These are phyloP conservation scores for Tetracentron sinense DNA, from an alignment of 164 flowering plant species.

Conservation along the genomic window DNA sequence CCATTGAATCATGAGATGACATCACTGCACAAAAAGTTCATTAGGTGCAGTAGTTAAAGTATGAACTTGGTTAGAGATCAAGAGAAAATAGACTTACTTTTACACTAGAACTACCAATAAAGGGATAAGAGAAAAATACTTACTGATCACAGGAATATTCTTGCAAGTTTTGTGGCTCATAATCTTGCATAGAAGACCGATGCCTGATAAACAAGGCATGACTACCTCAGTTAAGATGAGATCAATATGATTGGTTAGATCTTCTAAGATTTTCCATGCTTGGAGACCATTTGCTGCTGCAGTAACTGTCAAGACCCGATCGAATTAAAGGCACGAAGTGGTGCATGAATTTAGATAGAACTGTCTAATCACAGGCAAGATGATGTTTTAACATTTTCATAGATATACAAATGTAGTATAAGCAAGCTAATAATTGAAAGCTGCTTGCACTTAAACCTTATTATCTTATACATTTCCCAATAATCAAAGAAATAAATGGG, in stretches of 20 bases:
- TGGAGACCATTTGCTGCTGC: constrained; percentile 65
- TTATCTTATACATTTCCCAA: too few species aligned
- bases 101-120: not conserved
- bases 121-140: constrained; percentile 29
- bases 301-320: constrained; percentile 43
- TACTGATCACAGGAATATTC: constrained; percentile 78
- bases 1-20: constrained; percentile 74
- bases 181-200: constrained; percentile 65
- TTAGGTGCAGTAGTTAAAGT: constrained; percentile 23
- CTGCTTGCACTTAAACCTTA: too few species aligned
- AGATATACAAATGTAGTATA: too few species aligned
- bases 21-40: constrained; percentile 57
- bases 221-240: constrained; percentile 71
- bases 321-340: not conserved
- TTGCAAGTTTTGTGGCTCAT: constrained; percentile 68
- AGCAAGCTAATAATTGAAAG: too few species aligned
- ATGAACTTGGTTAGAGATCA: constrained; percentile 13
- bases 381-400: too few species aligned
- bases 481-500: too few species aligned
- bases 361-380: not conserved
- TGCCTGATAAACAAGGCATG: constrained; percentile 69
- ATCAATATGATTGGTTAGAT: constrained; percentile 55
- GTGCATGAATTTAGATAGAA: not conserved
- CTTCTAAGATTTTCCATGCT: constrained; percentile 75
- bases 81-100: constrained; percentile 3